phyloP scores from a whole-genome alignment of 73 alveolate species.

The Stentor coeruleus region DNA sequence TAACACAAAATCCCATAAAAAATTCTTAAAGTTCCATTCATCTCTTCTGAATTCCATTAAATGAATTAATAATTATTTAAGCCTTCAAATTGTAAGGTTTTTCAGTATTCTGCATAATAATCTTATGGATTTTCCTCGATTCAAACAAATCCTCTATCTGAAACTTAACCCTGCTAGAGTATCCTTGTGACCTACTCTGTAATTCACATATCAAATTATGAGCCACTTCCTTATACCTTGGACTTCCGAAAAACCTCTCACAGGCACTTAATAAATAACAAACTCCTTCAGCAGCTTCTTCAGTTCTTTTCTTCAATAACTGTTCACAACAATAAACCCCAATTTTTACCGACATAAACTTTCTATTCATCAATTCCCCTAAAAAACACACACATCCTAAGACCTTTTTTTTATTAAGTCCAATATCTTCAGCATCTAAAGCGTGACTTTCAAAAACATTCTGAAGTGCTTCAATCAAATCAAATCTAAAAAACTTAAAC shows the following conservation, averaged over 20 bases:
- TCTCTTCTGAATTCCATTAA: too few species aligned
- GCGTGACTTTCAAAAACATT: neutral
- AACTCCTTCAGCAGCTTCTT: constrained; percentile 9
- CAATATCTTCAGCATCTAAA: neutral
- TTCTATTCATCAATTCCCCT: constrained; percentile 6
- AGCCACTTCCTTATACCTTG: constrained; percentile 10
- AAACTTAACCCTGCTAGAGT: neutral
- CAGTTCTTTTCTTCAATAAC: neutral
- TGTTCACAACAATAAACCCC: neutral
- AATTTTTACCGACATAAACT: neutral
- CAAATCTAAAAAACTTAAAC: neutral
- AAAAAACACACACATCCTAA: neutral
- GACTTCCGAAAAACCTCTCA: neutral
- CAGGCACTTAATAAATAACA: constrained; percentile 12
- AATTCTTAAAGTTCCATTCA: too few species aligned
- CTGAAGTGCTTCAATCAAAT: neutral
- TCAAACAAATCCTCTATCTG: constrained; percentile 9
- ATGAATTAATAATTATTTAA: too few species aligned
- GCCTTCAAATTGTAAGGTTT: neutral
- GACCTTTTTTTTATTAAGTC: neutral
- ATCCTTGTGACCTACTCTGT: neutral
- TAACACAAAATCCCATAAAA: too few species aligned
- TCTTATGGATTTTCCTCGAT: neutral
- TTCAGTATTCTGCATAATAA: neutral
- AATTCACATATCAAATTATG: neutral